These are phyloP conservation scores for Lepraria neglecta DNA, from an alignment of 495 filamentous ascomycete species.

Conservation along the genomic window DNA sequence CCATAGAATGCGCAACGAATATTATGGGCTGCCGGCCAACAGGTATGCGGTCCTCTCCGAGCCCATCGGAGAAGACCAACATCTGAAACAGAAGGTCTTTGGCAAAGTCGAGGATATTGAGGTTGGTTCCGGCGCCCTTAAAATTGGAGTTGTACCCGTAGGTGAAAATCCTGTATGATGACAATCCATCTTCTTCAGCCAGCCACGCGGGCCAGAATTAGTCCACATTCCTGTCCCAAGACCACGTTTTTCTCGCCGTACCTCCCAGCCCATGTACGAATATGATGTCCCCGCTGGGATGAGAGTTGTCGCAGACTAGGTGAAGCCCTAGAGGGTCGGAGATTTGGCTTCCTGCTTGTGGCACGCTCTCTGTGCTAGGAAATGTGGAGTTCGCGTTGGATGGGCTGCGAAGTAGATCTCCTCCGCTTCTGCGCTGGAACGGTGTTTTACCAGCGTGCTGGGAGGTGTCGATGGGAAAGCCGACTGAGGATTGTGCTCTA, in stretches of 20 bases:
- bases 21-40: constrained; percentile 25
- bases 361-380: background rate
- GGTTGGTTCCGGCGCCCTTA: constrained; percentile 4
- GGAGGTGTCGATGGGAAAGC: background rate
- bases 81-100: constrained; percentile 32
- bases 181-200: constrained; percentile 29
- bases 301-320: background rate
- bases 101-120: constrained; percentile 33
- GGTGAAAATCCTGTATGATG: constrained; percentile 28
- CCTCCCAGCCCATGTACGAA: constrained; percentile 38
- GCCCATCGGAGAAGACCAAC: constrained; percentile 23
- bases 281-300: constrained; percentile 22
- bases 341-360: background rate
- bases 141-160: constrained; percentile 36
- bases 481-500: background rate
- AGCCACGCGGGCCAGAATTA: constrained; percentile 35
- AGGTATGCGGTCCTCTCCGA: background rate
- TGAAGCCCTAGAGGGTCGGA: constrained; percentile 11
- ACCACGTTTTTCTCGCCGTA: constrained; percentile 33
- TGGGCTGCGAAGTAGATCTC: background rate
- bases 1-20: constrained; percentile 32
- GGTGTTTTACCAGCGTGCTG: background rate
- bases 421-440: background rate
- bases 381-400: background rate
- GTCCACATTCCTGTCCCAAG: constrained; percentile 25